Evolutionary conservation across 352 stramenopile species (phyloP).

Genomic region (Globisporangium cystogenes): DNA sequence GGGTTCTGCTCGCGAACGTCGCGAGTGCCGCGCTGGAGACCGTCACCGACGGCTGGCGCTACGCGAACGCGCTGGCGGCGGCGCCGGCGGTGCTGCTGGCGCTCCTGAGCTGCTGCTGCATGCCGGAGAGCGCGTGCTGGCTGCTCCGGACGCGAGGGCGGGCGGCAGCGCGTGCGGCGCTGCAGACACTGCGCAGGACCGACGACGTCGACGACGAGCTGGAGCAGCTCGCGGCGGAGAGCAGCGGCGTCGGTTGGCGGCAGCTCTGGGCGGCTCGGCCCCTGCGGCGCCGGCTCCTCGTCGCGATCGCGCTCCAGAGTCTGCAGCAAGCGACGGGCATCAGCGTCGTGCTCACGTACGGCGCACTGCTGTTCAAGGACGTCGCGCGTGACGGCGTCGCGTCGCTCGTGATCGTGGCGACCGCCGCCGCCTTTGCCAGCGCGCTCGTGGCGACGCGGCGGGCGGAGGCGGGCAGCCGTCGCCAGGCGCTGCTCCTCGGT

Average conservation of each 20-base stretch:
- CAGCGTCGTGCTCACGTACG: conserved; percentile 33
- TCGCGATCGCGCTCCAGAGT: conserved; percentile 30
- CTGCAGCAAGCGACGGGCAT: conserved; percentile 41
- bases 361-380: conserved; percentile 23
- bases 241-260: conserved; percentile 16
- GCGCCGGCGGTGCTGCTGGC: conserved; percentile 31
- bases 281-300: conserved; percentile 20
- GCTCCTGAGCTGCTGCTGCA: conserved; percentile 32
- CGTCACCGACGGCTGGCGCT: conserved; percentile 22
- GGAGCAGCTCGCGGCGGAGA: conserved; percentile 29
- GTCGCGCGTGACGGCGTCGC: conserved; percentile 23
- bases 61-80: conserved; percentile 25
- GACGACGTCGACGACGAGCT: conserved; percentile 27
- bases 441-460: neutral
- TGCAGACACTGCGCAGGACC: conserved; percentile 26
- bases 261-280: conserved; percentile 21
- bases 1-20: conserved; percentile 33
- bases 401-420: conserved; percentile 10
- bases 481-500: neutral
- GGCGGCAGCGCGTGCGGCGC: conserved; percentile 15
- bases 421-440: neutral
- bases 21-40: conserved; percentile 25
- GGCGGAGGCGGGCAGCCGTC: neutral
- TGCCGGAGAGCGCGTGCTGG: conserved; percentile 50
- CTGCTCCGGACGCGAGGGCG: conserved; percentile 35